Base-by-base conservation (phyloP, 2,329 filamentous ascomycete species). In the Macrophomina phaseolina region DNA sequence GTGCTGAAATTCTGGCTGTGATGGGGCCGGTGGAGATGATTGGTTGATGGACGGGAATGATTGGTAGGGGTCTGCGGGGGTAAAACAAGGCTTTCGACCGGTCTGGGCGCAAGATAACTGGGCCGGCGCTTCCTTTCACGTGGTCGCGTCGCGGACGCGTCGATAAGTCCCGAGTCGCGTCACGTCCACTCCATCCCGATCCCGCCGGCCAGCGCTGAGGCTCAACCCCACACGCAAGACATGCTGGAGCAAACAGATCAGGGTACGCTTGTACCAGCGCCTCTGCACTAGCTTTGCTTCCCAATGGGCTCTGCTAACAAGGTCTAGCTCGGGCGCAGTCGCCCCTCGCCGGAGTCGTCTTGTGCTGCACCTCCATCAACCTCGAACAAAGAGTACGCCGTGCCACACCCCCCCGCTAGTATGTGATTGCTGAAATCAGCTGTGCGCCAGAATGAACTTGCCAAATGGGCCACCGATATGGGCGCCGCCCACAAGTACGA, bases 401-500 rank as follows among this genome's bases (percentile, higher is more conserved):
- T 64, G 53, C 4, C 48, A 42, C 61, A 32, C 46, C 11, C 23
- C 38, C 9, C 46, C 52, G n/a, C 32, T 28, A 23, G 9, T 65
- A 38, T 18, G 8, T 56, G 23, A 52, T 12, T 56, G 23, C 23
- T 71, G 68, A 46, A 71, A 6, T 16, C 46, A 4, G 30, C 16
- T 12, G 2, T 36, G 18, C 18, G n/a, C 12, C 69, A 85, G 84
- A 77, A 80, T 51, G 82, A 87, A 64, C 84, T 93, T 58, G 87
- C 86, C 16, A 79, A 84, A 58, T 87, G 89, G 68, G 91, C 91
- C 18, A 80, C 84, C 69, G 88, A 97, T 75, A 93, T 99, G 83
- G 95, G 95, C 70, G 95, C 94, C 61, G 80, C 86, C 68, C 91
- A 97, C 84, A 93, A 91, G 73, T 91, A 93, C 78, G 94, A 99